phyloP scores from a whole-genome alignment of 352 stramenopile species.

The Globisporangium cylindrosporum region DNA sequence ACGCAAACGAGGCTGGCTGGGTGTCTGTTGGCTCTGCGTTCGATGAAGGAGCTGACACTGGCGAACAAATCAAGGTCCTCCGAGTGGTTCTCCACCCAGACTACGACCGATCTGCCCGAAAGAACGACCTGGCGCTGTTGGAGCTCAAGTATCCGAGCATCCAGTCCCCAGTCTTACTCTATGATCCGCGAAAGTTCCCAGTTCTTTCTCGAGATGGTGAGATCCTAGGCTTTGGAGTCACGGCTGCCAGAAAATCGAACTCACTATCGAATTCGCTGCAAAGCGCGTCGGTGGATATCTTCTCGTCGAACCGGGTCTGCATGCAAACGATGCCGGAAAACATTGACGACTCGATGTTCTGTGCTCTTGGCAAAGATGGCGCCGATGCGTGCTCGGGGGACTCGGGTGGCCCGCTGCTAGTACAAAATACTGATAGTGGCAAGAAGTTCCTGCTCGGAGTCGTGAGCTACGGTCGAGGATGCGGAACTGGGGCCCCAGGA shows the following conservation, averaged over 20 bases:
- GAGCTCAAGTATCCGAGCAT: constrained; percentile 7
- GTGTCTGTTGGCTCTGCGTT: neutral
- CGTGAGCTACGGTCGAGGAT: constrained; percentile 4
- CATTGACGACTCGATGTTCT: constrained; percentile 10
- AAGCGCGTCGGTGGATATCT: neutral
- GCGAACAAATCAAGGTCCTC: constrained; percentile 8
- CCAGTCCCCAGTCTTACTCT: neutral
- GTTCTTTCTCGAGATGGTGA: neutral
- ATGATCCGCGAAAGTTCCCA: neutral
- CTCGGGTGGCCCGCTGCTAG: constrained; percentile 3
- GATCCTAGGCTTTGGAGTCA: neutral
- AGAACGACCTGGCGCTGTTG: constrained; percentile 5
- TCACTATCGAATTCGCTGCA: neutral
- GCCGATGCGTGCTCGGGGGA: constrained; percentile 6
- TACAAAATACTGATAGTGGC: neutral
- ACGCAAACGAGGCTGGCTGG: neutral
- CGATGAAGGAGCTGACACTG: neutral
- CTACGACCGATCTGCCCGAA: neutral
- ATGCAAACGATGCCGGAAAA: neutral
- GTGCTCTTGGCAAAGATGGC: neutral
- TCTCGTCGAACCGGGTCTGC: neutral
- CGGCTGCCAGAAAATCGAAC: neutral
- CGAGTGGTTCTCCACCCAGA: neutral
- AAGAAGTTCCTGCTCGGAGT: neutral
- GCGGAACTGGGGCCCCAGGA: neutral